A percentile compares a stretch with the other conserved stretches of the same genome.
Conservation (phyloP, 805 yeast species). For the Kluyveromyces aestuarii region DNA sequence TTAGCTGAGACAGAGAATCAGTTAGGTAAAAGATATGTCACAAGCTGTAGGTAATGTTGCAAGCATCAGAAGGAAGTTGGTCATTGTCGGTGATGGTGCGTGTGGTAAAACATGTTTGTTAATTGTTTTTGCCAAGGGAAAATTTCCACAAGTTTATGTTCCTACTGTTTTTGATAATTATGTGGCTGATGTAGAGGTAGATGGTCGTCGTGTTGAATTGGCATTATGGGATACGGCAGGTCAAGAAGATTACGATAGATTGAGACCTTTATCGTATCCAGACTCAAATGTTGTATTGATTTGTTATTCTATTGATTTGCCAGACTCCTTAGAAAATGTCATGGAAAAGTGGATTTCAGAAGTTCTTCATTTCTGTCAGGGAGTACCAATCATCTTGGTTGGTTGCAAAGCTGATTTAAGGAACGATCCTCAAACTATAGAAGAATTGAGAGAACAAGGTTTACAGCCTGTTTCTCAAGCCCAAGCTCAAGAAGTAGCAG, state of each 20-base stretch:
- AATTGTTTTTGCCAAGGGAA: conserved; percentile 78
- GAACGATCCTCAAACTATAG: conserved; percentile 68
- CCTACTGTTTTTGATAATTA: conserved; percentile 96
- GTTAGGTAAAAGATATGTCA: conserved; percentile 1
- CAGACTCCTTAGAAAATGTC: conserved; percentile 86
- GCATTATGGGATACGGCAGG: conserved; percentile 98
- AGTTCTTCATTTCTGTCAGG: conserved; percentile 87
- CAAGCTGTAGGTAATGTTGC: conserved; percentile 9
- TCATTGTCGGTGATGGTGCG: conserved; percentile 95
- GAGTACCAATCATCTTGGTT: conserved; percentile 84
- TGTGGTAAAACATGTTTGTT: conserved; percentile 92
- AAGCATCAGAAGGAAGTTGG: conserved; percentile 49
- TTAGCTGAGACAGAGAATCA: too few species aligned
- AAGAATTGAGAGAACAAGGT: conserved; percentile 44
- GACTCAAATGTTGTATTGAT: conserved; percentile 85
- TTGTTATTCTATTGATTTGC: conserved; percentile 83
- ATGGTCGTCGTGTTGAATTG: conserved; percentile 83
- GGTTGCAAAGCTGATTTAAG: conserved; percentile 89
- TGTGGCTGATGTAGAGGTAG: conserved; percentile 90
- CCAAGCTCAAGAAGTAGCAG: conserved; percentile 62
- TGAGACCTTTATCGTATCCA: conserved; percentile 84
- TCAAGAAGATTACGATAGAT: conserved; percentile 92
- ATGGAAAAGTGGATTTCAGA: conserved; percentile 94
- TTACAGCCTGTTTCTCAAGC: conserved; percentile 25
- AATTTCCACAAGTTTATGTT: conserved; percentile 87